These are phyloP conservation scores for Adansonia grandidieri DNA, from an alignment of 441 rosid genomes.

Conservation along the genomic window DNA sequence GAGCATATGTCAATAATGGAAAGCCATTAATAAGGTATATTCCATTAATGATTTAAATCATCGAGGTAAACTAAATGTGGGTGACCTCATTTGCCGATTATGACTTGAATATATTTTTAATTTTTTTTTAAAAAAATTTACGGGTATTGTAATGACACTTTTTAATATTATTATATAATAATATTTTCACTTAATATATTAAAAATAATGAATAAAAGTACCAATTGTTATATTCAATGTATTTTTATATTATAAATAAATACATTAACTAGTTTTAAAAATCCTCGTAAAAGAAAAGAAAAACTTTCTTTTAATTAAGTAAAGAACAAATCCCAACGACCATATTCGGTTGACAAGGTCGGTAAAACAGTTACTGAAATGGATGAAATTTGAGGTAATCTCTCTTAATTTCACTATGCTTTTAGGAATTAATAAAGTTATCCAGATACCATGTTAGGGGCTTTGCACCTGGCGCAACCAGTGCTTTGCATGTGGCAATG, in stretches of 20 bases:
- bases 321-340: conserved; percentile 39
- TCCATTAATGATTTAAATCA: conserved; percentile 28
- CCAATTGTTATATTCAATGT: too few species aligned
- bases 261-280: too few species aligned
- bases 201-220: too few species aligned
- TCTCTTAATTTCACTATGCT: neutral
- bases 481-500: conserved; percentile 49
- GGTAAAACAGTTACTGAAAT: conserved; percentile 44
- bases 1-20: neutral
- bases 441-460: conserved; percentile 38
- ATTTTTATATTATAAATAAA: too few species aligned
- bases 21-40: conserved; percentile 13
- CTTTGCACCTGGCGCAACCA: conserved; percentile 59
- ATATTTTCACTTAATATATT: too few species aligned
- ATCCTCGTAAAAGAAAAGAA: too few species aligned
- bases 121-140: too few species aligned
- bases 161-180: too few species aligned
- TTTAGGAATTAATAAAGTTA: neutral
- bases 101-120: neutral
- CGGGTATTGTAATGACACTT: too few species aligned
- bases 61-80: conserved; percentile 26
- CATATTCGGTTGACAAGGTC: conserved; percentile 45
- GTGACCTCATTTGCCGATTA: conserved; percentile 29
- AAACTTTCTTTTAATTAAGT: neutral
- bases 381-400: conserved; percentile 12